Conservation (phyloP, 768 basidiomycete genomes). For the Melanogaster broomeanus region DNA sequence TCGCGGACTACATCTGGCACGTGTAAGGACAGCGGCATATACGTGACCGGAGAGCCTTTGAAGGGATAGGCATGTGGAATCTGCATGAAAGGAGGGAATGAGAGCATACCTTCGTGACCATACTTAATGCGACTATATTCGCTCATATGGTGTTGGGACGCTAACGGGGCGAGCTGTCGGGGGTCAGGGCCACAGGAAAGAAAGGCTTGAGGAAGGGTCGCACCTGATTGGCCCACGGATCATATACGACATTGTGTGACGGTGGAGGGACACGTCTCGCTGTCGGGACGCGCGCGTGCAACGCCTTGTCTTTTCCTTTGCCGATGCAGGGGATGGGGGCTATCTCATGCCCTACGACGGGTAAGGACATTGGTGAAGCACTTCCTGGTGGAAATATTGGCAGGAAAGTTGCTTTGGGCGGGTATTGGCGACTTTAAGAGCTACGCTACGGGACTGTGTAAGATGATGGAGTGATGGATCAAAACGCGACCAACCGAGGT, state of each 20-base stretch:
- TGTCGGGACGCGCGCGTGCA: not conserved
- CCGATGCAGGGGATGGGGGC: not conserved
- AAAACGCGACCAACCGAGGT: no score
- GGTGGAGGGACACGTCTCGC: not conserved
- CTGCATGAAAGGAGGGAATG: not conserved
- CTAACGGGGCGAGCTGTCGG: conserved; percentile 52
- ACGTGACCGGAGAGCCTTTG: conserved; percentile 56
- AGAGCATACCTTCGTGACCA: conserved; percentile 42
- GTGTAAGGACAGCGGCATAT: conserved; percentile 64
- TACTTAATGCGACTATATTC: conserved; percentile 72
- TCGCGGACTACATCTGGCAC: conserved; percentile 57
- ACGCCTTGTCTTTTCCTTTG: not conserved
- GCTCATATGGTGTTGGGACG: conserved; percentile 74
- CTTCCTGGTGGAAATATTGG: not conserved
- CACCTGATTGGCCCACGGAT: conserved; percentile 27
- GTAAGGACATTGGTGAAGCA: conserved; percentile 3
- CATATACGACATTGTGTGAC: conserved; percentile 5
- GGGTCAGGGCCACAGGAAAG: not conserved
- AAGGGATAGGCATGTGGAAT: not conserved
- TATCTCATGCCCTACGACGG: conserved; percentile 2
- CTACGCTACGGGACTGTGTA: no score
- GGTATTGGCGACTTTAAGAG: not conserved
- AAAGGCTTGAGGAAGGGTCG: not conserved
- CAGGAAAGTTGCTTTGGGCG: not conserved
- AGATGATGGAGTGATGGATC: not conserved